phyloP scores from a whole-genome alignment of 345 rosid species.

The Arabidopsis thaliana region DNA sequence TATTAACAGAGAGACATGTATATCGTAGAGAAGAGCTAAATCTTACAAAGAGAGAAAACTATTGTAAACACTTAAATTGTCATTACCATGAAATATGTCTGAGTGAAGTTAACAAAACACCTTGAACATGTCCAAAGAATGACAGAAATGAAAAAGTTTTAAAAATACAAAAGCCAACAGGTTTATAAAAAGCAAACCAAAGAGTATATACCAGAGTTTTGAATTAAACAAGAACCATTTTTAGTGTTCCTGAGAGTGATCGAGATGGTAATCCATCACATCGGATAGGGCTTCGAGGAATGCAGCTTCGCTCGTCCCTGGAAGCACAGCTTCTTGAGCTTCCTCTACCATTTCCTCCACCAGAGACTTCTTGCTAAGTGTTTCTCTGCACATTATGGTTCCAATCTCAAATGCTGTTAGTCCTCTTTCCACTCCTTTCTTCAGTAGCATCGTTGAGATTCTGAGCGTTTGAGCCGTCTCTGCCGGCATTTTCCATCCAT shows the following conservation, averaged over 20 bases:
- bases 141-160: conserved; percentile 7
- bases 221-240: conserved; percentile 40
- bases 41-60: neutral
- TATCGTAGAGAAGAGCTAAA: neutral
- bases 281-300: conserved; percentile 39
- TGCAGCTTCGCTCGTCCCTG: conserved; percentile 42
- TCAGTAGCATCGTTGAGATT: conserved; percentile 84
- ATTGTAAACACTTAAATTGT: conserved; percentile 25
- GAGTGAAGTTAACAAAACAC: conserved; percentile 30
- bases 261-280: conserved; percentile 44
- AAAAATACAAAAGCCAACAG: conserved; percentile 29
- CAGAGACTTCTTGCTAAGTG: conserved; percentile 59
- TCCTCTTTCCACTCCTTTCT: conserved; percentile 80
- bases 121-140: conserved; percentile 42
- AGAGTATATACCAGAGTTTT: conserved; percentile 35
- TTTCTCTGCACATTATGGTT: conserved; percentile 81
- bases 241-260: conserved; percentile 41
- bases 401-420: conserved; percentile 78
- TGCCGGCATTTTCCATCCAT: conserved; percentile 76
- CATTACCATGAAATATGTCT: conserved; percentile 29
- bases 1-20: conserved; percentile 1
- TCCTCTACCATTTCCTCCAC: conserved; percentile 46
- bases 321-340: conserved; percentile 47
- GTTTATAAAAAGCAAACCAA: conserved; percentile 30
- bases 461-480: conserved; percentile 60